phyloP scores from a whole-genome alignment of 1,284 basidiomycete genomes.

The Gymnopus androsaceus region DNA sequence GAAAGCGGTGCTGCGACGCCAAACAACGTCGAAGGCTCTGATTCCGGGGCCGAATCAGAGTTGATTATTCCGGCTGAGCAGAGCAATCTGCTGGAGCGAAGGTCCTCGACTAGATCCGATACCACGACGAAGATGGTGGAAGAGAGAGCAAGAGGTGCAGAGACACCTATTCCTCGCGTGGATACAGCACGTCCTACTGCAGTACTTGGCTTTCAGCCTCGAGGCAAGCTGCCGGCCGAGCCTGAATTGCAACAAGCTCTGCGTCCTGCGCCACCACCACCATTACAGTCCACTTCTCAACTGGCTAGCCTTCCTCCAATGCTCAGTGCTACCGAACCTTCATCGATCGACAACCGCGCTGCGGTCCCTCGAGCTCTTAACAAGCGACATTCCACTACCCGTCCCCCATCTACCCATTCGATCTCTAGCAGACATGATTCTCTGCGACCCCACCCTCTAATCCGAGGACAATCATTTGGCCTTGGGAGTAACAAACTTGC shows the following conservation, averaged over 20 bases:
- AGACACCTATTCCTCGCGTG: conserved; percentile 32
- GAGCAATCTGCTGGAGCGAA: background rate
- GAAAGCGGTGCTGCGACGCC: conserved; percentile 75
- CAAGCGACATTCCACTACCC: conserved; percentile 39
- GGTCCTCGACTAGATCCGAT: background rate
- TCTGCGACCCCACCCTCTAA: conserved; percentile 72
- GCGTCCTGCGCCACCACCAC: background rate
- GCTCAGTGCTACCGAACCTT: conserved; percentile 16
- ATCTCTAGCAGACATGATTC: conserved; percentile 33
- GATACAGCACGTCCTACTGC: conserved; percentile 44
- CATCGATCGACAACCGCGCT: conserved; percentile 17
- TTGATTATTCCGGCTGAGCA: conserved; percentile 25
- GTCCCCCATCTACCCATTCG: conserved; percentile 67
- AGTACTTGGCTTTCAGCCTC: conserved; percentile 24
- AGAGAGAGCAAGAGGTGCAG: conserved; percentile 7
- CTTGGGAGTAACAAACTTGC: conserved; percentile 48
- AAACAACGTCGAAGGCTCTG: conserved; percentile 46
- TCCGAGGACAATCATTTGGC: conserved; percentile 69
- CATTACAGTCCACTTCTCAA: background rate
- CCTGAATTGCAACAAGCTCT: background rate
- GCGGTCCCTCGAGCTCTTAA: conserved; percentile 22
- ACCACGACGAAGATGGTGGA: background rate
- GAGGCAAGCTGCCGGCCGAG: conserved; percentile 4
- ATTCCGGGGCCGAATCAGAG: conserved; percentile 41
- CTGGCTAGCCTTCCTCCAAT: conserved; percentile 4